These are phyloP conservation scores for Chimonanthus salicifolius DNA, from an alignment of 164 flowering plant genomes.

Conservation along the genomic window DNA sequence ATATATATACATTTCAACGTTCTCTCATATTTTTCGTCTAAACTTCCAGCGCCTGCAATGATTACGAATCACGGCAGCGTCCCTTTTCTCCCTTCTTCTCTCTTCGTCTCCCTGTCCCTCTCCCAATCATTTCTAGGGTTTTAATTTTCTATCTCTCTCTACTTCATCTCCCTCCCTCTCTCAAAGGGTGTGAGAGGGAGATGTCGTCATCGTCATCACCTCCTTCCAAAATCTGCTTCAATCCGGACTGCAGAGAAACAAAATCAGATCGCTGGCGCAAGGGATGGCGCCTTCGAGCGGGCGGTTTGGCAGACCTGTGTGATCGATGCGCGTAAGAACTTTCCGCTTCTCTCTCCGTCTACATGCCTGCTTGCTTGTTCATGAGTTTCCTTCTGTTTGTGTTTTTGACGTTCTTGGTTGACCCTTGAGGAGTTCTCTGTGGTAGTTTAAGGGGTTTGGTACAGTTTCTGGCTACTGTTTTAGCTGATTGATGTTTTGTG, in stretches of 20 bases:
- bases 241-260: conserved; percentile 53
- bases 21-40: not conserved
- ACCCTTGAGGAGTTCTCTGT: too few species aligned
- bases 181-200: not conserved
- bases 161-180: too few species aligned
- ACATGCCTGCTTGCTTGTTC: not conserved
- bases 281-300: conserved; percentile 78
- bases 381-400: too few species aligned
- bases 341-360: not conserved
- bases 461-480: too few species aligned
- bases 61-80: conserved; percentile 20
- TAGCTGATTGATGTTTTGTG: too few species aligned
- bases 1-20: too few species aligned
- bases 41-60: conserved; percentile 1
- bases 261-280: conserved; percentile 42
- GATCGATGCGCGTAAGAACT: conserved; percentile 77
- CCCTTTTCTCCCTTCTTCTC: not conserved
- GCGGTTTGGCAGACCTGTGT: conserved; percentile 72
- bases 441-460: too few species aligned
- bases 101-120: not conserved
- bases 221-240: conserved; percentile 49
- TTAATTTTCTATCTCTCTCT: not conserved
- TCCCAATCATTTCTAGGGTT: conserved; percentile 11
- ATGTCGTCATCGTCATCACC: not conserved
- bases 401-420: too few species aligned